Conservation (phyloP, 306 rosid genomes). For the Chamaecrista fasciculata region DNA sequence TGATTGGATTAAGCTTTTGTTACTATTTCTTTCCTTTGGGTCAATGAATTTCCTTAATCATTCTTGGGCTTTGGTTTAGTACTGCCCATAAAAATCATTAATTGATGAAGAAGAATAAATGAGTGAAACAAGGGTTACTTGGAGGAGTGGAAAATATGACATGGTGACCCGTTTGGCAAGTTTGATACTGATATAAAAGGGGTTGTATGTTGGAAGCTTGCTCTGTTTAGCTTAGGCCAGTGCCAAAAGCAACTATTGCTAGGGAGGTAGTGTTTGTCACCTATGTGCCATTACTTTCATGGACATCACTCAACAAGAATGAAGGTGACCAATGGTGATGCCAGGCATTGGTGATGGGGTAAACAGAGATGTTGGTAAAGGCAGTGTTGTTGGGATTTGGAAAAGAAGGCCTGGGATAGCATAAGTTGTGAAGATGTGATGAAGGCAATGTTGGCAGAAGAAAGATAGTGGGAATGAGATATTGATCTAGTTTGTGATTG, state of each 20-base stretch:
- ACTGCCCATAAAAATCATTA: background rate
- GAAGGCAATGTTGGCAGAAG: background rate
- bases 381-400: background rate
- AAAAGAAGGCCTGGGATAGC: background rate
- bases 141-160: background rate
- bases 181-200: background rate
- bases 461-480: background rate
- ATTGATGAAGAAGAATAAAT: background rate
- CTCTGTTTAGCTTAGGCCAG: background rate
- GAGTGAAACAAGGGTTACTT: background rate
- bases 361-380: background rate
- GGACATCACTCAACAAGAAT: background rate
- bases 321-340: background rate
- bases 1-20: constrained; percentile 8
- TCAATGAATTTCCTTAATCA: background rate
- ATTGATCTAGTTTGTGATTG: background rate
- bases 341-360: too few relatives aligned
- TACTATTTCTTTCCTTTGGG: background rate
- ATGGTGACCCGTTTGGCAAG: background rate
- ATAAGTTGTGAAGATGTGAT: background rate
- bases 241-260: background rate
- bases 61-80: background rate
- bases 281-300: background rate
- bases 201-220: background rate
- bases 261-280: background rate